phyloP scores from a whole-genome alignment of 352 stramenopile genomes.

The Phytophthora fragariaefolia region DNA sequence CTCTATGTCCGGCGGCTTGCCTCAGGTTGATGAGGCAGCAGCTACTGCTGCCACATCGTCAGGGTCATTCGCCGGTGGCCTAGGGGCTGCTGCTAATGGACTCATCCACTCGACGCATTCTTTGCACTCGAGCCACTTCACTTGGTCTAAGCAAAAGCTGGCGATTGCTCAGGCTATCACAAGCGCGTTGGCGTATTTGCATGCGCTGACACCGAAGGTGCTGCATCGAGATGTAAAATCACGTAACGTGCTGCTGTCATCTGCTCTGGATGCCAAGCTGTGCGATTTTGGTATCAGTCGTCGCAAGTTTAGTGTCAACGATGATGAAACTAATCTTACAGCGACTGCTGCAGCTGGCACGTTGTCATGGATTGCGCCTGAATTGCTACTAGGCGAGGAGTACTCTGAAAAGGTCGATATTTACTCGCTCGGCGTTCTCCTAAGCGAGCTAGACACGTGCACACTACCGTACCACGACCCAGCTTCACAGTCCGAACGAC shows the following conservation, averaged over 20 bases:
- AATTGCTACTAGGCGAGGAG: conserved; percentile 66
- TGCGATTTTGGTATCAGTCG: conserved; percentile 65
- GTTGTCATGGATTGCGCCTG: conserved; percentile 70
- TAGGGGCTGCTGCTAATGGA: conserved; percentile 12
- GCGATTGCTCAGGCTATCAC: conserved; percentile 62
- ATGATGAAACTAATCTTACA: conserved; percentile 53
- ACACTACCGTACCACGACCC: conserved; percentile 70
- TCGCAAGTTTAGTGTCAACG: conserved; percentile 53
- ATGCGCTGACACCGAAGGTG: conserved; percentile 75
- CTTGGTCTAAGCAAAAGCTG: conserved; percentile 61
- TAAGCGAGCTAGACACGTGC: conserved; percentile 79
- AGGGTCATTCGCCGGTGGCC: conserved; percentile 22
- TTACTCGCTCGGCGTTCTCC: conserved; percentile 79
- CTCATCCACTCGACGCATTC: conserved; percentile 27
- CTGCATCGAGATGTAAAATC: conserved; percentile 90
- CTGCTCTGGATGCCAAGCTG: conserved; percentile 57
- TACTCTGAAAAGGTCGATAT: conserved; percentile 84
- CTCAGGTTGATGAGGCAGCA: conserved; percentile 27
- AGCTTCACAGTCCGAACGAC: conserved; percentile 43
- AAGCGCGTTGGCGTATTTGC: conserved; percentile 80
- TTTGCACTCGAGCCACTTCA: conserved; percentile 40
- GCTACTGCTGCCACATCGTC: conserved; percentile 22
- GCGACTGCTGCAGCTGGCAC: conserved; percentile 58
- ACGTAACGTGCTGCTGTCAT: conserved; percentile 84
- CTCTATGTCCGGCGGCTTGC: conserved; percentile 21